Base-by-base conservation (phyloP, 2,329 filamentous ascomycete genomes). In the Rhynchosporium agropyri region DNA sequence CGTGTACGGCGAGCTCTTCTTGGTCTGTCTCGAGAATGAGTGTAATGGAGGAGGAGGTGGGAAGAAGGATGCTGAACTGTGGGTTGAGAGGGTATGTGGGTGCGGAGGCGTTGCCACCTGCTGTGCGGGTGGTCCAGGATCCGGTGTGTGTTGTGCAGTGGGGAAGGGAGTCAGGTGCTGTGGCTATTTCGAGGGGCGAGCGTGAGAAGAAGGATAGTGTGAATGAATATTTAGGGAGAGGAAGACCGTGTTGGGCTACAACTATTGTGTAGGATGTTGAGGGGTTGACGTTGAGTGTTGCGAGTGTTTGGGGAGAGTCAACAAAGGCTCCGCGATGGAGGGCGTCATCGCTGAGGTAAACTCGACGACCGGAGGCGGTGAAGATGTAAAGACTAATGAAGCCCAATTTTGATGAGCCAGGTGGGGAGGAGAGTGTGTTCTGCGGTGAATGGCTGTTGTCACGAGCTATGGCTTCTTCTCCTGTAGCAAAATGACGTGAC, bases 371-470 rank as follows among this genome's bases (percentile, higher is more conserved):
- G 45, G 82, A 74, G 36, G 85, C 85, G 20, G 89, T 82, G 74
- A 94, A 97, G 0, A 95, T 82, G 63, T 92, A 92, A 31, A 99
- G 83, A 69, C 90, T 91, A 77, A 97, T 97, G 76, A 92, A 97
- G 0, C 93, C 94, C 10, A 76, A 75, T 79, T 75, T 77, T 26
- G 72, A 74, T 4, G 71, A 71, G 58, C 46, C 56, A 5, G 54
- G 51, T 26, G 43, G 29, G 13, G 70, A 70, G 40, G 63, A 71
- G 3, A 69, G 66, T 31, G 67, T 64, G 31, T 36, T 36, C 6
- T 69, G 66, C 20, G 68, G 65, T 28, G 69, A 70, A 13, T 60
- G 69, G 9, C 74, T 72, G 57, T 76, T 76, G 31, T 76, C 77
- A 45, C 81, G 80, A 28, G 83, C 78, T 49, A 87, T 83, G 13